phyloP scores from a whole-genome alignment of 176 grass and related monocot species.

The Oryza longistaminata region DNA sequence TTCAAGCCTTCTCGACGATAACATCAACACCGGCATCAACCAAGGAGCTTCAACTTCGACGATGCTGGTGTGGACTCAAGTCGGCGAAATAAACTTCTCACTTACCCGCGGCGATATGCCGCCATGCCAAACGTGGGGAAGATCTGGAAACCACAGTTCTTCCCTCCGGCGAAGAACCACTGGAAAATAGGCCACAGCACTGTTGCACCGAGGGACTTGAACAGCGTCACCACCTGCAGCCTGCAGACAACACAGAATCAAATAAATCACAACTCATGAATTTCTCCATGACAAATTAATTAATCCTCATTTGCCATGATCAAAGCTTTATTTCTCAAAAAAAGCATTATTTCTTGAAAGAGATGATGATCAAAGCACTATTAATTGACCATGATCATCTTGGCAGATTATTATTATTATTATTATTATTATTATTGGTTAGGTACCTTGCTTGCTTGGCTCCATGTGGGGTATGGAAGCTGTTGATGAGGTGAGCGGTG shows the following conservation, averaged over 20 bases:
- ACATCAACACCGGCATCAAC: too few species aligned
- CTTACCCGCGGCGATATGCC: slow-evolving; percentile 39
- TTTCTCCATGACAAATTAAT: too few species aligned
- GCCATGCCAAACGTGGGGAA: slow-evolving; percentile 48
- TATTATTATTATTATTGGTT: too few species aligned
- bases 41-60: too few species aligned
- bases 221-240: slow-evolving; percentile 37
- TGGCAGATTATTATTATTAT: too few species aligned
- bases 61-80: too few species aligned
- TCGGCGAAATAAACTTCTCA: too few species aligned
- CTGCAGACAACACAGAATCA: background rate
- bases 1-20: too few species aligned
- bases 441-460: slow-evolving; percentile 29
- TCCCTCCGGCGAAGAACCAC: slow-evolving; percentile 46
- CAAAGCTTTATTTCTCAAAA: too few species aligned
- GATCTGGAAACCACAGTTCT: slow-evolving; percentile 38
- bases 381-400: too few species aligned
- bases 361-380: too few species aligned
- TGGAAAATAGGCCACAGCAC: slow-evolving; percentile 44
- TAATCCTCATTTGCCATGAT: background rate
- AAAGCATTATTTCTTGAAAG: background rate
- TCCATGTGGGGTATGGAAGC: slow-evolving; percentile 50
- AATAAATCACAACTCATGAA: background rate
- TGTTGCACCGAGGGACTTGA: slow-evolving; percentile 42
- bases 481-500: slow-evolving; percentile 53